Evolutionary conservation across 768 basidiomycete species (phyloP).

Genomic region (Mycena olivaceomarginata): DNA sequence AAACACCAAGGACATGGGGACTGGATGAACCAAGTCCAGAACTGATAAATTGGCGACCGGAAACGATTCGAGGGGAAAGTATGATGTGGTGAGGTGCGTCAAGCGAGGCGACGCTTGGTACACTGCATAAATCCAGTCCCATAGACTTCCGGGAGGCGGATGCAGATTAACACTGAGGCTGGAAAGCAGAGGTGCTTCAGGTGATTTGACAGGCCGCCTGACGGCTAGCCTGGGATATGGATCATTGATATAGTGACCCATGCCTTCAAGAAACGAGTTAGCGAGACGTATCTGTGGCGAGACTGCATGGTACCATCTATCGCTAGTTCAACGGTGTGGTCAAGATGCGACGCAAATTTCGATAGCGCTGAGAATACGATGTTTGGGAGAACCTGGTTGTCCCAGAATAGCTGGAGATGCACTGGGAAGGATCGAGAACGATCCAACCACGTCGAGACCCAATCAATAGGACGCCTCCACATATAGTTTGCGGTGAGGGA

Average conservation of each 20-base stretch:
- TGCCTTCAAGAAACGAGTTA: neutral
- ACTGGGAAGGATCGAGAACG: constrained; percentile 34
- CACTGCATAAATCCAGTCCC: constrained; percentile 34
- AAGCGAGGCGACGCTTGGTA: constrained; percentile 29
- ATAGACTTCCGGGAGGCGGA: constrained; percentile 2
- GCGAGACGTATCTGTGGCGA: too few relatives aligned
- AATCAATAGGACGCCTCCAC: constrained; percentile 15
- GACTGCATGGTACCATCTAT: constrained; percentile 14
- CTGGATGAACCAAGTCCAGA: constrained; percentile 23
- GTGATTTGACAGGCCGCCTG: neutral
- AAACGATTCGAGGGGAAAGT: constrained; percentile 27
- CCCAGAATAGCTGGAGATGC: constrained; percentile 34
- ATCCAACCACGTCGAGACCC: constrained; percentile 39
- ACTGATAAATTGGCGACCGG: constrained; percentile 22
- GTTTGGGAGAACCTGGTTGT: neutral
- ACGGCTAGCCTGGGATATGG: constrained; percentile 20
- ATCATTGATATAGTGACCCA: neutral
- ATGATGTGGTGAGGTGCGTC: constrained; percentile 1
- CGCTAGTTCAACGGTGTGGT: constrained; percentile 26
- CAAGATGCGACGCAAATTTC: constrained; percentile 20
- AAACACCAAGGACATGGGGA: constrained; percentile 22
- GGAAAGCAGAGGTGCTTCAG: constrained; percentile 20
- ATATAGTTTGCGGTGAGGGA: neutral
- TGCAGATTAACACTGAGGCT: constrained; percentile 21
- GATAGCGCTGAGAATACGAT: constrained; percentile 20